Evolutionary conservation across 768 basidiomycete genomes (phyloP).

Genomic region (Fomitopsis pulvina): DNA sequence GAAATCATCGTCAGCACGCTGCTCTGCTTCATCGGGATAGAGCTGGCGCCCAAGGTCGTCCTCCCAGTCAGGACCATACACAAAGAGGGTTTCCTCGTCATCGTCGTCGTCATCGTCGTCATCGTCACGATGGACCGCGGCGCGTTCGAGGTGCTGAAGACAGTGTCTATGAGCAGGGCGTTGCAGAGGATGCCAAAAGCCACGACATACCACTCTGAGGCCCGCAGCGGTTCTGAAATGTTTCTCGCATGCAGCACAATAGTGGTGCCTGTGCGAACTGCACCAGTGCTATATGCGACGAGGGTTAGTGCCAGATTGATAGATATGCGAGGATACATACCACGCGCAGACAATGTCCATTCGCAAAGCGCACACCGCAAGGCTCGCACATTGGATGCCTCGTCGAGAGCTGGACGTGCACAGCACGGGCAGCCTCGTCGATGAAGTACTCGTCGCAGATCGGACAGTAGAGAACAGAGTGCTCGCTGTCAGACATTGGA

Average conservation of each 20-base stretch:
- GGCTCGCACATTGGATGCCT: conserved; percentile 26
- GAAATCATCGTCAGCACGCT: conserved; percentile 6
- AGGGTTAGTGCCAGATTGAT: not conserved
- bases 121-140: conserved; percentile 24
- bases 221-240: conserved; percentile 24
- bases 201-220: conserved; percentile 20
- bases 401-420: conserved; percentile 22
- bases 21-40: conserved; percentile 17
- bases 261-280: conserved; percentile 24
- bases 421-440: conserved; percentile 19
- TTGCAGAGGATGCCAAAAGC: not conserved
- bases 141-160: conserved; percentile 22
- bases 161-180: not conserved
- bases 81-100: conserved; percentile 18
- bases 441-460: conserved; percentile 30
- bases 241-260: conserved; percentile 24
- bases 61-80: conserved; percentile 24
- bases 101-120: conserved; percentile 15
- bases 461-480: conserved; percentile 22
- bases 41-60: conserved; percentile 19
- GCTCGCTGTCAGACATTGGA: not conserved
- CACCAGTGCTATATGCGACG: conserved; percentile 21
- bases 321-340: conserved; percentile 12
- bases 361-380: conserved; percentile 26
- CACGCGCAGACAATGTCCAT: conserved; percentile 25